Evolutionary conservation across 208 protist species (phyloP).

Genomic region (Wallacemonas sp.): DNA sequence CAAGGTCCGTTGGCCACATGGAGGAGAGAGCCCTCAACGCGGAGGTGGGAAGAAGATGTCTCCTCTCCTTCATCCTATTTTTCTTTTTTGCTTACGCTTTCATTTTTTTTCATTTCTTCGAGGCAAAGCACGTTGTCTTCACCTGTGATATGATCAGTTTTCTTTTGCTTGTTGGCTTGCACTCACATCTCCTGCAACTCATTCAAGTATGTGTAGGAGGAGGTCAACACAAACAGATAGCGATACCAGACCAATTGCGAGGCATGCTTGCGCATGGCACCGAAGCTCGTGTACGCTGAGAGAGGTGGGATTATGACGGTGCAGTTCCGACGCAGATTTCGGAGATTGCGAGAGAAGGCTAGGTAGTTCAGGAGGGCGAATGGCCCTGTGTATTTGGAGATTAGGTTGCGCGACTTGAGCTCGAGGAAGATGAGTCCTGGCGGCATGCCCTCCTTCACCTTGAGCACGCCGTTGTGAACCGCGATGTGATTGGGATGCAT

Average conservation of each 20-base stretch:
- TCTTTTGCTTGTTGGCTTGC: background rate
- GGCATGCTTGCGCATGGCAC: conserved; percentile 88
- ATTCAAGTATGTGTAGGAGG: conserved; percentile 95
- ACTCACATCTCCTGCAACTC: conserved; percentile 48
- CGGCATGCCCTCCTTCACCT: conserved; percentile 64
- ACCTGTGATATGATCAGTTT: background rate
- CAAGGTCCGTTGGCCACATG: no score
- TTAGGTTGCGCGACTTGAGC: conserved; percentile 51
- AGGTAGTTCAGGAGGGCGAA: conserved; percentile 35
- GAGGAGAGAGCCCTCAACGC: no score
- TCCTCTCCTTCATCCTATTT: no score
- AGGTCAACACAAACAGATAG: conserved; percentile 95
- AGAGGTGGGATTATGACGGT: conserved; percentile 54
- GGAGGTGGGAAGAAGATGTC: no score
- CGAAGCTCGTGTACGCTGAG: conserved; percentile 47
- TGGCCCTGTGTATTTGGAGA: conserved; percentile 70
- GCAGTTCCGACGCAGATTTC: conserved; percentile 31
- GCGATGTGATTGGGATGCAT: conserved; percentile 96
- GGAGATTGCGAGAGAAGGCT: conserved; percentile 19
- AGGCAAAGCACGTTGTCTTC: no score
- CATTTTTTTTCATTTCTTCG: no score
- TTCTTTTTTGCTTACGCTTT: no score
- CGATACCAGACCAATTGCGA: conserved; percentile 97
- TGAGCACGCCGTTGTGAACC: conserved; percentile 76
- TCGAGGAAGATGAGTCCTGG: conserved; percentile 72